A percentile compares a stretch with the other conserved stretches of the same genome.
These are phyloP conservation scores for Pueraria montana DNA, from an alignment of 306 rosid species.

Conservation along the genomic window DNA sequence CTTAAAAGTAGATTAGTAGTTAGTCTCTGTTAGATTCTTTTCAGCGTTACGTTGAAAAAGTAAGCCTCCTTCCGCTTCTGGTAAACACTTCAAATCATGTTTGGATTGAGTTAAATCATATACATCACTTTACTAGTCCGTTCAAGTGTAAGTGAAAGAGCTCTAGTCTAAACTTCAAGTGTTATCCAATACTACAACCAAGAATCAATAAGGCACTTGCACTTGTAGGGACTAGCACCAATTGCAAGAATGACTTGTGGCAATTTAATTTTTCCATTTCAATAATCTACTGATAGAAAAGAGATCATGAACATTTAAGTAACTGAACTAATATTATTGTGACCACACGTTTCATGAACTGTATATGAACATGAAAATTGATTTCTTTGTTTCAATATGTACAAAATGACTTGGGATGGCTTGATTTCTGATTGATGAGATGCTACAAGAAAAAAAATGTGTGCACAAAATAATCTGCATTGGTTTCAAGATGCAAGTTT, in stretches of 20 bases:
- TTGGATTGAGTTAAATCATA: neutral
- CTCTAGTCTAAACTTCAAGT: neutral
- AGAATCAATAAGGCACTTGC: neutral
- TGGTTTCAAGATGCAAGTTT: constrained; percentile 31
- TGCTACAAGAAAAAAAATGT: constrained; percentile 4
- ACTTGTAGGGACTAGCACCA: neutral
- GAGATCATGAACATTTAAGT: constrained; percentile 14
- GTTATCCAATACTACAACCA: neutral
- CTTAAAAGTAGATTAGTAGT: too few species aligned
- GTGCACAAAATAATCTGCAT: constrained; percentile 16
- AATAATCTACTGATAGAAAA: neutral
- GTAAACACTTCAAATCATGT: neutral
- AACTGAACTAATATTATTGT: constrained; percentile 19
- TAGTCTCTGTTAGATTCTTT: too few species aligned
- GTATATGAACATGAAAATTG: constrained; percentile 10
- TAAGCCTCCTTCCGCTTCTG: neutral
- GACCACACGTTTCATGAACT: constrained; percentile 2
- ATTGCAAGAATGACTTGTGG: constrained; percentile 12
- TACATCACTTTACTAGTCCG: neutral
- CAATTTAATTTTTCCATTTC: neutral
- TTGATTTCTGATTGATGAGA: constrained; percentile 15
- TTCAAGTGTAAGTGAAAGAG: neutral
- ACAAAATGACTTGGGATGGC: constrained; percentile 30
- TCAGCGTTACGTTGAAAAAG: too few species aligned
- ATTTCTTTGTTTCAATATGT: constrained; percentile 20